Conservation (phyloP, 2,329 filamentous ascomycete genomes). For the Pochonia chlamydosporia region DNA sequence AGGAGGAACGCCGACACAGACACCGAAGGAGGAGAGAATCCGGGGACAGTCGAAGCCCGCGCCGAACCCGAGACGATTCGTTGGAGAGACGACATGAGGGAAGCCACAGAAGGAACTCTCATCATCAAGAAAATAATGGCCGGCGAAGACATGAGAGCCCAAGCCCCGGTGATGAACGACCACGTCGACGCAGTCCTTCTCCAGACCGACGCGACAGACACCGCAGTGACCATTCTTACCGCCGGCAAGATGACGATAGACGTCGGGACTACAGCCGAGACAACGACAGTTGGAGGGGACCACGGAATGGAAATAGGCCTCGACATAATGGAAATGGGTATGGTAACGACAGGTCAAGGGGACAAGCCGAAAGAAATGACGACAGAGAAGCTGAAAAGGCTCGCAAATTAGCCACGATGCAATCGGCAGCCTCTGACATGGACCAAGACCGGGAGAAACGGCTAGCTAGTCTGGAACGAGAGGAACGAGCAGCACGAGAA, state of each 20-base stretch:
- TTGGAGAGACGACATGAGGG: slow-evolving; percentile 14
- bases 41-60: slow-evolving; percentile 14
- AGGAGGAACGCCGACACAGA: slow-evolving; percentile 3
- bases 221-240: background rate
- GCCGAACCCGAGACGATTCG: slow-evolving; percentile 13
- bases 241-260: slow-evolving; percentile 8
- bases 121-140: slow-evolving; percentile 22
- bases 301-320: background rate
- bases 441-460: slow-evolving; percentile 65
- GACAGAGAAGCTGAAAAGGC: slow-evolving; percentile 52
- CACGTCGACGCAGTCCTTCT: background rate
- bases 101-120: slow-evolving; percentile 10
- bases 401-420: slow-evolving; percentile 67
- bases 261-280: slow-evolving; percentile 7
- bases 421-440: slow-evolving; percentile 61
- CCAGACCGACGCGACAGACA: background rate
- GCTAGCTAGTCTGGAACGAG: slow-evolving; percentile 58
- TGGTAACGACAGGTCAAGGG: slow-evolving; percentile 8
- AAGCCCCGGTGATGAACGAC: background rate
- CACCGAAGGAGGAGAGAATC: slow-evolving; percentile 19
- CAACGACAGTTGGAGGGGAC: background rate
- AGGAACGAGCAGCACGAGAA: slow-evolving; percentile 58
- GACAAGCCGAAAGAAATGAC: background rate
- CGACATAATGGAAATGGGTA: slow-evolving; percentile 11
- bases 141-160: slow-evolving; percentile 13